Conservation (phyloP, 495 filamentous ascomycete species). For the Amorphotheca resinae region DNA sequence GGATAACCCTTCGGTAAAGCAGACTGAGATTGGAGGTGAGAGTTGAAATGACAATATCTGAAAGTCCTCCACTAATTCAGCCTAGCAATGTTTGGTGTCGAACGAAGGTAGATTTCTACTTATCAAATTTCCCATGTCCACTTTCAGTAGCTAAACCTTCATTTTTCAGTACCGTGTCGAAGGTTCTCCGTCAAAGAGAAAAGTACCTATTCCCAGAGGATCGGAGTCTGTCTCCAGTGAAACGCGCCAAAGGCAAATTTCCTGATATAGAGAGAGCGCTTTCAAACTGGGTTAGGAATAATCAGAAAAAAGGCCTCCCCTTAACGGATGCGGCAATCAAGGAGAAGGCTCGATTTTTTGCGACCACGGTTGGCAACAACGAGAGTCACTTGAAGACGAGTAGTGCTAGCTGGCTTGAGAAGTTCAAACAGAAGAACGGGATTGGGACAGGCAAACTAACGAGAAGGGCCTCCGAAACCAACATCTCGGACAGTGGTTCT, state of each 20-base stretch:
- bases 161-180: conserved; percentile 79
- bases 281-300: conserved; percentile 74
- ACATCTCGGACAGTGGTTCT: conserved; percentile 43
- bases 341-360: conserved; percentile 81
- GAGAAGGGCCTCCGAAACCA: conserved; percentile 59
- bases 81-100: conserved; percentile 84
- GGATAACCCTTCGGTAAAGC: conserved; percentile 88
- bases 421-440: conserved; percentile 91
- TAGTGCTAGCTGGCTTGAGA: conserved; percentile 76
- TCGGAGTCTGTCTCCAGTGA: conserved; percentile 76
- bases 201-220: conserved; percentile 90
- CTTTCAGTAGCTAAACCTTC: conserved; percentile 9
- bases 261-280: conserved; percentile 95
- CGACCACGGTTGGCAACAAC: conserved; percentile 56
- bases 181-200: conserved; percentile 91
- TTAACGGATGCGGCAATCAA: conserved; percentile 75
- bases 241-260: conserved; percentile 79
- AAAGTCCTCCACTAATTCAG: conserved; percentile 11
- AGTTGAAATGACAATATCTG: not conserved
- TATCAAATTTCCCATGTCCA: not conserved
- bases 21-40: conserved; percentile 93
- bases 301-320: conserved; percentile 59
- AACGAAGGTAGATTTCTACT: conserved; percentile 65
- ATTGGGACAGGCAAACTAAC: conserved; percentile 49
- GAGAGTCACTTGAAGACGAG: conserved; percentile 69